Percentiles rank a stretch among this genome's conserved stretches.
phyloP scores from a whole-genome alignment of 257 asterid genomes.

The Solanum verrucosum region DNA sequence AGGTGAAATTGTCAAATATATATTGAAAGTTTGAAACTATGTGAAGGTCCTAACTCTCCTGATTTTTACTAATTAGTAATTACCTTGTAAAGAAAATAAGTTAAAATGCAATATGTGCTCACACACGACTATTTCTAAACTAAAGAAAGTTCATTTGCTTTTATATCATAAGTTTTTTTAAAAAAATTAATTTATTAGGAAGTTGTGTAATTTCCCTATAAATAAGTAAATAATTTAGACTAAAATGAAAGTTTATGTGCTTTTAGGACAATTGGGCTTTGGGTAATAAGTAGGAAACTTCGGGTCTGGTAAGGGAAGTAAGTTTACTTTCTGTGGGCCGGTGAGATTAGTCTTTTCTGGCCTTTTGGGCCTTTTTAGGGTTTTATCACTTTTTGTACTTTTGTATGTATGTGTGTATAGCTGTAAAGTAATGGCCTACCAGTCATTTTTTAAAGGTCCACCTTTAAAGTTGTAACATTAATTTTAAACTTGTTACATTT shows the following conservation, averaged over 20 bases:
- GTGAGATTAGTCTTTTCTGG: not conserved
- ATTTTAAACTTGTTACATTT: not conserved
- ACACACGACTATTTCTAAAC: no score
- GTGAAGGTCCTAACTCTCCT: not conserved
- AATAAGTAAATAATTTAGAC: not conserved
- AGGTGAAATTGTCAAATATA: not conserved
- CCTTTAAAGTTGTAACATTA: not conserved
- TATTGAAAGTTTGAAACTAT: no score
- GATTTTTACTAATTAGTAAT: not conserved
- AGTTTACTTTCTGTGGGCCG: not conserved
- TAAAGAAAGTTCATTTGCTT: not conserved
- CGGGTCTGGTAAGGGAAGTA: not conserved
- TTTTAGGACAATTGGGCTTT: not conserved
- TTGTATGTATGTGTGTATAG: not conserved
- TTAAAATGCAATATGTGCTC: not conserved
- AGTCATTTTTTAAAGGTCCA: not conserved
- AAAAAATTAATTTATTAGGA: no score
- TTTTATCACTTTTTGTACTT: not conserved
- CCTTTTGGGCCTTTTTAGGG: not conserved
- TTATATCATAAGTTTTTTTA: no score
- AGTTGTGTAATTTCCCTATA: not conserved
- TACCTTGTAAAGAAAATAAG: not conserved
- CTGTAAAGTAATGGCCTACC: not conserved
- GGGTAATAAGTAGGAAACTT: not conserved
- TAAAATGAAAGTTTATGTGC: not conserved